A percentile compares a stretch with the other conserved stretches of the same genome.
Evolutionary conservation across 2,329 filamentous ascomycete species (phyloP).

Genomic region (Aspergillus aculeatinus): DNA sequence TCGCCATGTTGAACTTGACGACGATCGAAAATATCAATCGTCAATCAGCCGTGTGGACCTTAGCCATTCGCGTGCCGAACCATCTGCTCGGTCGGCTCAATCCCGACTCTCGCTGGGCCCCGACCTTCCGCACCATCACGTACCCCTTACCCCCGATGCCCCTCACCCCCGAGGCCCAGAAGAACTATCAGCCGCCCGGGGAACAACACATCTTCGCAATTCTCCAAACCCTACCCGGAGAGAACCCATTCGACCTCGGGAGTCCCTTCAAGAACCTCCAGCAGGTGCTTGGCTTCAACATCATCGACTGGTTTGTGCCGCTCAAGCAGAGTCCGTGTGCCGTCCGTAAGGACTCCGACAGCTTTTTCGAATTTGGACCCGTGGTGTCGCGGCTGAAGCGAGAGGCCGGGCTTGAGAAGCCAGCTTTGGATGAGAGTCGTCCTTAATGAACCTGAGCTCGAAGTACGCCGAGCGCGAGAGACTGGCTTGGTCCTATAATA

Average conservation of each 20-base stretch:
- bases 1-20: constrained; percentile 72
- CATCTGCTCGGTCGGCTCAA: constrained; percentile 35
- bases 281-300: constrained; percentile 71
- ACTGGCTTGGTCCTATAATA: too few species aligned
- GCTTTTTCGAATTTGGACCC: constrained; percentile 67
- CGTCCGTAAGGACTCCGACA: constrained; percentile 62
- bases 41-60: constrained; percentile 62
- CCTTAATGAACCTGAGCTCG: not conserved
- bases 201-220: constrained; percentile 74
- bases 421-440: constrained; percentile 4
- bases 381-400: constrained; percentile 58
- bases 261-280: constrained; percentile 66
- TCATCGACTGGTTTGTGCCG: constrained; percentile 79
- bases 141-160: constrained; percentile 38
- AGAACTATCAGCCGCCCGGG: constrained; percentile 24
- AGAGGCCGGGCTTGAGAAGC: constrained; percentile 40
- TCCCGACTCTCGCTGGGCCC: constrained; percentile 37
- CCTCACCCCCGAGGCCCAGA: constrained; percentile 17
- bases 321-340: constrained; percentile 72
- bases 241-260: constrained; percentile 85
- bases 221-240: constrained; percentile 67
- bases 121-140: constrained; percentile 41
- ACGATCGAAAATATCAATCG: constrained; percentile 76
- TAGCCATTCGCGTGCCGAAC: constrained; percentile 71
- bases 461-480: too few species aligned